Evolutionary conservation across 352 stramenopile species (phyloP).

Genomic region (Halophytophthora batemanensis): DNA sequence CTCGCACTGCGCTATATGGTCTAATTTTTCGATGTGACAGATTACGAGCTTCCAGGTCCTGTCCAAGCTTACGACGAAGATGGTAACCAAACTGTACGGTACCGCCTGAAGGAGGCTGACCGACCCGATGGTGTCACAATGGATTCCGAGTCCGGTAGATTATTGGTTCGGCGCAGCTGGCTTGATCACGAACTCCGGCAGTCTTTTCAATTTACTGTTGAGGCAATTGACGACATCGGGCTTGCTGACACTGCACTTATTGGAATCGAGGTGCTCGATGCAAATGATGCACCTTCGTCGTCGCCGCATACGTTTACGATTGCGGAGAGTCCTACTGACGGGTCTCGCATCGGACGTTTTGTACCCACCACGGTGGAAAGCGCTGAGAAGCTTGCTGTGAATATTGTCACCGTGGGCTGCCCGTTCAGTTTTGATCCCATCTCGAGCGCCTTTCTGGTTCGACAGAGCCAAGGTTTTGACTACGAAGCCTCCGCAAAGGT

Average conservation of each 20-base stretch:
- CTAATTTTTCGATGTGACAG: constrained; percentile 1
- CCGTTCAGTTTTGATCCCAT: constrained; percentile 11
- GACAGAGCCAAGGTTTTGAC: constrained; percentile 12
- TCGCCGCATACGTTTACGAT: constrained; percentile 3
- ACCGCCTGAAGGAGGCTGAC: constrained; percentile 14
- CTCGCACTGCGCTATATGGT: not conserved
- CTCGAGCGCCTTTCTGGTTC: constrained; percentile 8
- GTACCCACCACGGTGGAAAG: constrained; percentile 6
- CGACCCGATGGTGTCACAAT: constrained; percentile 26
- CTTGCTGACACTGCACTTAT: constrained; percentile 10
- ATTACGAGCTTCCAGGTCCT: constrained; percentile 9
- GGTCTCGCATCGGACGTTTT: constrained; percentile 11
- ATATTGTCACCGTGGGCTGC: constrained; percentile 9
- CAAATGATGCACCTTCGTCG: constrained; percentile 16
- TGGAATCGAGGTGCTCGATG: constrained; percentile 13
- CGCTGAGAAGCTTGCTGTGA: constrained; percentile 5
- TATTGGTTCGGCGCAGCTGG: constrained; percentile 25
- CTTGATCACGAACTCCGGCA: constrained; percentile 27
- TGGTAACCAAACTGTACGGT: constrained; percentile 11
- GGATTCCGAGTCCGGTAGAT: constrained; percentile 15
- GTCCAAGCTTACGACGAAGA: constrained; percentile 15
- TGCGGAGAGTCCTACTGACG: constrained; percentile 12
- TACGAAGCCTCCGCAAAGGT: constrained; percentile 11
- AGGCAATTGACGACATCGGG: constrained; percentile 21
- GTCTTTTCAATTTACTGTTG: constrained; percentile 11